Evolutionary conservation across 2,329 filamentous ascomycete species (phyloP).

Genomic region (Neonectria hederae): DNA sequence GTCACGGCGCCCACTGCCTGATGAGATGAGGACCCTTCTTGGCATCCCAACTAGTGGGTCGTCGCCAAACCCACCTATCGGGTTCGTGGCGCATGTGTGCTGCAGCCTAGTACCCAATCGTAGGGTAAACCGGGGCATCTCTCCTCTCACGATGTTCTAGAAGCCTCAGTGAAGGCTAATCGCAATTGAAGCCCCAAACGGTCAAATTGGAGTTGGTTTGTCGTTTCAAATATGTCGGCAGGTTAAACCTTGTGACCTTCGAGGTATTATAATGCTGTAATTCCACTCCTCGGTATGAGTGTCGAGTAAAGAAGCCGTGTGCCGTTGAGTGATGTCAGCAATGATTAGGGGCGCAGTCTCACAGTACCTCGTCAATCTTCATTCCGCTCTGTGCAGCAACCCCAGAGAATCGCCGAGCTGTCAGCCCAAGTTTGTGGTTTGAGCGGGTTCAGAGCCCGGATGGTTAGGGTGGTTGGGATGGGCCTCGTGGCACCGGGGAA

Average conservation of each 20-base stretch:
- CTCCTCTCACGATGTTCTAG: conserved; percentile 37
- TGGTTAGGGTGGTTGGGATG: conserved; percentile 30
- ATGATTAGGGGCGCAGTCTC: conserved; percentile 1
- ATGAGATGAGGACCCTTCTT: conserved; percentile 41
- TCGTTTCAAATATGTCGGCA: background rate
- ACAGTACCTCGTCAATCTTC: conserved; percentile 28
- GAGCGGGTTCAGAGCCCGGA: conserved; percentile 22
- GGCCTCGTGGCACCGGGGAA: conserved; percentile 46
- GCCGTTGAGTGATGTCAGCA: background rate
- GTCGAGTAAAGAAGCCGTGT: background rate
- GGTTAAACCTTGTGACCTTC: background rate
- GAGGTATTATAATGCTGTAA: background rate
- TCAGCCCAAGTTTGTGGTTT: conserved; percentile 30
- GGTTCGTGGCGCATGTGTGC: conserved; percentile 21
- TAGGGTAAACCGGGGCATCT: conserved; percentile 21
- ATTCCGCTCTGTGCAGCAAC: conserved; percentile 31
- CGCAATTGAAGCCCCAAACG: conserved; percentile 20
- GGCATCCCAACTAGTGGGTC: conserved; percentile 33
- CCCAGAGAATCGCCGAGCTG: conserved; percentile 32
- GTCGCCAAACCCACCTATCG: conserved; percentile 41
- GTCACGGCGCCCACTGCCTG: conserved; percentile 15
- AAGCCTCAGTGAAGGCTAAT: conserved; percentile 38
- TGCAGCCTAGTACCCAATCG: conserved; percentile 24
- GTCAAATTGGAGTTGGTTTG: conserved; percentile 4
- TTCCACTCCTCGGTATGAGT: background rate